Conservation (phyloP, 2,329 filamentous ascomycete species). For the Nannizzia gypsea region DNA sequence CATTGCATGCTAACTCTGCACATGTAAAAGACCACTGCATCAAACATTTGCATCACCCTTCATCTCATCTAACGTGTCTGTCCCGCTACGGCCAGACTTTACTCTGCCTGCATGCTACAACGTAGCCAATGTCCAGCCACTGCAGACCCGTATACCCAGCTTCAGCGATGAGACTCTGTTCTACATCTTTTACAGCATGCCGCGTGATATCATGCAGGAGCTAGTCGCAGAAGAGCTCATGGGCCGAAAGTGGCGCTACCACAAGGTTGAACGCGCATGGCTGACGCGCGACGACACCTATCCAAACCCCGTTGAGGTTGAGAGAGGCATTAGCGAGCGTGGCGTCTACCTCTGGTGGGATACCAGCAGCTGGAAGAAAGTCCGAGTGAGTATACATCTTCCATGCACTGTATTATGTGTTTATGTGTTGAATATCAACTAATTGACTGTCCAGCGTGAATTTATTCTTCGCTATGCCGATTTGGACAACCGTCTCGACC, state of each 20-base stretch:
- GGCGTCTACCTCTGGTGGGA: constrained; percentile 43
- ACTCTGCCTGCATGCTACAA: constrained; percentile 52
- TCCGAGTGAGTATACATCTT: constrained; percentile 27
- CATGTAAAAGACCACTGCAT: constrained; percentile 42
- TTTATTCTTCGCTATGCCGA: constrained; percentile 40
- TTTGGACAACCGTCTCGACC: constrained; percentile 37
- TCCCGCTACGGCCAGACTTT: constrained; percentile 53
- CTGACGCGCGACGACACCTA: constrained; percentile 39
- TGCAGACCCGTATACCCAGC: constrained; percentile 46
- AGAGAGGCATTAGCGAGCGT: constrained; percentile 38
- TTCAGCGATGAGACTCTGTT: constrained; percentile 56
- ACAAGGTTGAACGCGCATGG: constrained; percentile 43
- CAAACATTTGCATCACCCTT: constrained; percentile 55
- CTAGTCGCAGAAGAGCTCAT: constrained; percentile 52
- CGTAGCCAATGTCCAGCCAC: constrained; percentile 53
- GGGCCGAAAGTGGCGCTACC: constrained; percentile 42
- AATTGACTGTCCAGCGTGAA: constrained; percentile 27
- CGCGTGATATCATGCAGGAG: constrained; percentile 54
- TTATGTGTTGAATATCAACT: not conserved
- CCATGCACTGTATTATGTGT: not conserved
- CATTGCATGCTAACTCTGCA: not conserved
- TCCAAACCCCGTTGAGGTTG: constrained; percentile 37
- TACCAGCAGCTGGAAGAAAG: constrained; percentile 39
- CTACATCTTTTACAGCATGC: constrained; percentile 58
- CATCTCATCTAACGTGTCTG: constrained; percentile 43